These are phyloP conservation scores for Syzygium aromaticum DNA, from an alignment of 345 rosid genomes.

Conservation along the genomic window DNA sequence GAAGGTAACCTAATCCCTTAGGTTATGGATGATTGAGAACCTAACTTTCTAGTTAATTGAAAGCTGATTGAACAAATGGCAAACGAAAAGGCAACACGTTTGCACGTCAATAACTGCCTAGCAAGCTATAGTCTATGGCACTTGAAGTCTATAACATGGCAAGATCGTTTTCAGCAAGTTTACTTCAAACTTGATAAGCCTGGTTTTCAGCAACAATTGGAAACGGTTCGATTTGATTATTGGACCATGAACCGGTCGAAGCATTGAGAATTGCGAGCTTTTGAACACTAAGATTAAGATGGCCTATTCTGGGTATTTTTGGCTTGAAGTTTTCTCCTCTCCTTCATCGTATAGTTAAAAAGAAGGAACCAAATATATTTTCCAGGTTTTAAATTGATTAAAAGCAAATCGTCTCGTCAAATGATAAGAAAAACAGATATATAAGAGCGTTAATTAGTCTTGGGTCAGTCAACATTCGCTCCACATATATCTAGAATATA, in stretches of 20 bases:
- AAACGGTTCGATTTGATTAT: not conserved
- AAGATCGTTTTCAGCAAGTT: not conserved
- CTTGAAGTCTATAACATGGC: not conserved
- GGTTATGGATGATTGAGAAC: not conserved
- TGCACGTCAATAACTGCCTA: not conserved
- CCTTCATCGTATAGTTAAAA: not conserved
- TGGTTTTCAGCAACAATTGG: not conserved
- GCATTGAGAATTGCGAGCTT: not conserved
- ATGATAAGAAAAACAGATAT: not conserved
- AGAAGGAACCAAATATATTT: not conserved
- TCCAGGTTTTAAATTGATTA: not conserved
- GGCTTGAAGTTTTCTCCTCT: not conserved
- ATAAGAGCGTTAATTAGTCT: not conserved
- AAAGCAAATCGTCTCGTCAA: not conserved
- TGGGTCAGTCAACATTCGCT: not conserved
- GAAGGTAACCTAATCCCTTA: not conserved
- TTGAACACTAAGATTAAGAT: not conserved
- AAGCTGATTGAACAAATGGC: not conserved
- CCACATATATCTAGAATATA: not conserved
- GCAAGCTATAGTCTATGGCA: not conserved
- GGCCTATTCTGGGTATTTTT: not conserved
- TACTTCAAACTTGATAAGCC: not conserved
- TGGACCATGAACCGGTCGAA: not conserved
- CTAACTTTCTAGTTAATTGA: not conserved
- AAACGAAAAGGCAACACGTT: not conserved